Base-by-base conservation (phyloP, 371 early-diverging fungal species). In the Rhizopus stolonifer region DNA sequence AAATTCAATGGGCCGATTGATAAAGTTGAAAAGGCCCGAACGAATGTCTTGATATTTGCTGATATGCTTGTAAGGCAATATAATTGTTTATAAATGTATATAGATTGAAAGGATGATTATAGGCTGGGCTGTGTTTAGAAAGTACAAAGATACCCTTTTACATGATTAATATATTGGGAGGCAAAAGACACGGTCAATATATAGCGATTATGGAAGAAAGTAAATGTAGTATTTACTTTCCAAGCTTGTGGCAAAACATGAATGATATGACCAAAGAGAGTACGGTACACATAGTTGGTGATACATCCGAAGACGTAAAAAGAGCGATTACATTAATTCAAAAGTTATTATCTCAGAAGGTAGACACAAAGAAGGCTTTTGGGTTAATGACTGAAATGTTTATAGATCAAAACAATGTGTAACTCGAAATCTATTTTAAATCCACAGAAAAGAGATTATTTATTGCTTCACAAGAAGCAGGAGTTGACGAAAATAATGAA, bases 171-270 rank as follows among this genome's bases (percentile, higher is more conserved):
- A 34, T 52, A 4, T 10, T 61, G 17, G 61, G 56, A 5, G 54
- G 44, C 15, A 50, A 46, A 52, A 54, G 52, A 38, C 48, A 61
- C 34, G 22, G 31, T 7, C 33, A 74, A 11, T 57, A 87, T 21
- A 70, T 80, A 44, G 54, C 72, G 4, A 70, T 89, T 39, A 89
- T 88, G 89, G 74, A 82, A 44, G 79, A 82, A 38, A 81, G 78
- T 15, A 48, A 72, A 38, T 83, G 83, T 34, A 84, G 77, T 56
- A 76, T 89, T 40, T 87, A 87, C 65, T 42, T 88, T 31, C 80
- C 89, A 21, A 76, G 78, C 18, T 48, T 55, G 4, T 59, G 54
- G 49, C n/a, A 45, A 14, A 8, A 23, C 15, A 15, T 36, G 14
- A 43, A 43, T 34, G 46, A 59, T 46, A 46, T 47, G 11, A 40